Evolutionary conservation across 2,329 filamentous ascomycete species (phyloP).

Genomic region (Coniella vitis): DNA sequence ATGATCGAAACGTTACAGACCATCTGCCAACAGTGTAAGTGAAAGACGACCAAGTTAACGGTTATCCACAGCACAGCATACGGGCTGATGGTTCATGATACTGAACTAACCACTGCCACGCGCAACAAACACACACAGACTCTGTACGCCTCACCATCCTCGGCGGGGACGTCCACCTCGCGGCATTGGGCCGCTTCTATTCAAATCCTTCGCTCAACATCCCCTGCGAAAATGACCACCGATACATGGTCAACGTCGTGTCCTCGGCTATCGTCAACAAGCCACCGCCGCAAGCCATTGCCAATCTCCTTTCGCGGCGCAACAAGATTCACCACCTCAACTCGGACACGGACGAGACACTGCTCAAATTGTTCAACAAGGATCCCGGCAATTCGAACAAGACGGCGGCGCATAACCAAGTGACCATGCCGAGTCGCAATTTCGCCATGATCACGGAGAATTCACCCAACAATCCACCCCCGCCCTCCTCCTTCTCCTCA

Average conservation of each 20-base stretch:
- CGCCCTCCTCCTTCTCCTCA: too few relatives aligned
- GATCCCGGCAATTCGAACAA: slow-evolving; percentile 76
- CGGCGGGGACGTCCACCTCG: slow-evolving; percentile 88
- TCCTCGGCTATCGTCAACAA: slow-evolving; percentile 96
- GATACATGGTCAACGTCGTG: slow-evolving; percentile 92
- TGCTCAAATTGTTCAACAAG: slow-evolving; percentile 85
- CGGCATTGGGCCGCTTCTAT: slow-evolving; percentile 90
- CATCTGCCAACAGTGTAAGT: slow-evolving; percentile 62
- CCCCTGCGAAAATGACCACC: slow-evolving; percentile 72
- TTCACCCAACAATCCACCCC: slow-evolving; percentile 50
- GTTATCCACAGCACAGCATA: too few relatives aligned
- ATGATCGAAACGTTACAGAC: slow-evolving; percentile 77
- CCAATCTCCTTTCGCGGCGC: slow-evolving; percentile 81
- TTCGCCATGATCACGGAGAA: slow-evolving; percentile 90
- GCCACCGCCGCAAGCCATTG: slow-evolving; percentile 78
- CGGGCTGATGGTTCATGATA: too few relatives aligned
- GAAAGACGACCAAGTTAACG: too few relatives aligned
- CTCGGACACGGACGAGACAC: slow-evolving; percentile 77
- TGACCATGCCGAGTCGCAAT: slow-evolving; percentile 89
- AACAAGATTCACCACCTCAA: slow-evolving; percentile 75
- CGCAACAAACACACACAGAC: too few relatives aligned
- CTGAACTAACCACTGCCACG: not conserved
- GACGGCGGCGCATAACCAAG: slow-evolving; percentile 67
- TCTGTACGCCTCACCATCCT: slow-evolving; percentile 88
- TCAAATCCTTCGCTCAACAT: slow-evolving; percentile 76